Evolutionary conservation across 345 rosid genomes (phyloP), one percentile per base, ranked within the genome.

Genomic region (Carallia pectinifolia): DNA sequence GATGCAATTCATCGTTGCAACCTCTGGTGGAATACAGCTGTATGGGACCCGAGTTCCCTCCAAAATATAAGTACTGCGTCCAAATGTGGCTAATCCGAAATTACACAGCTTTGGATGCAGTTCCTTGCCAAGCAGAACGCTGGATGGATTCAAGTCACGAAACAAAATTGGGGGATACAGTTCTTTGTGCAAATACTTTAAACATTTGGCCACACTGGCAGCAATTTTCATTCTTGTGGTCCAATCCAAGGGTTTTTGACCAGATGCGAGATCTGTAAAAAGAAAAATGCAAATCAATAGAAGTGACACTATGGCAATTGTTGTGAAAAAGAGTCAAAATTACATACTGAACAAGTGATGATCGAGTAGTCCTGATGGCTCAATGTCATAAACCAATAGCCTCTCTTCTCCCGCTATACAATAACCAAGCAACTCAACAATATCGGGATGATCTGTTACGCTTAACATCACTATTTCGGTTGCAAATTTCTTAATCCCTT

Each of bases 1-100:
- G 59, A 77, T 71, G 59, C 78, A 81, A 37, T 82, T 82, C 7
- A 79, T 75, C 86, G 77, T 75, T 19, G 84, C 82, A 66, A 77
- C 75, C 33, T 83, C 84, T 19, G 86, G 83, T 1, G 83, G 83
- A 36, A 82, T 75, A 64, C 77, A 80, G 17, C 86, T 83, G 50
- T 83, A 73, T 10, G 82, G 80, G 30, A 80, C 84, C 84, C 80
- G 75, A 52, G 78, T 82, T 74, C 84, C 72, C 4, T 4, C 2
- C 34, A 81, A 80, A 66, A 83, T 83, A 52, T 80, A 81, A 54
- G 86, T 80, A 37, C 76, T 75, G 4, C 83, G 83, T 13, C 86
- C 86, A 70, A 77, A 74, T 66, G 79, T 82, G 17, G 83, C 83
- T 62, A 83, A 69, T 1, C 86, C 86, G 61, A 83, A 83, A 80